Evolutionary conservation across 768 basidiomycete species (phyloP), one percentile per base, ranked within the genome.

Genomic region (Phallus indusiatus): DNA sequence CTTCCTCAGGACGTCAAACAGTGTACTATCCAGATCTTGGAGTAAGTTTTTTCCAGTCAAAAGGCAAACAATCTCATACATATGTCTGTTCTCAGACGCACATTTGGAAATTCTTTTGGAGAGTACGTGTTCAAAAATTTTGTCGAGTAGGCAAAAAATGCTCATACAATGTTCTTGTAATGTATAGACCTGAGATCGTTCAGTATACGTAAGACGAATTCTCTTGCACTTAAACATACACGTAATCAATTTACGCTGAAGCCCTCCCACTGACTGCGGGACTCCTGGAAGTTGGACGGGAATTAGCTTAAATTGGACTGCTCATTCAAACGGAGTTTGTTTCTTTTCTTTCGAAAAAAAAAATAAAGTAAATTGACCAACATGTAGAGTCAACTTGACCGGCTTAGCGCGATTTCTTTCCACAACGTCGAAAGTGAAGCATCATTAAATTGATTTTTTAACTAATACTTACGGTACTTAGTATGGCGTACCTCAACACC

Each of bases 401-500:
- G 87, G 14, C 74, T 88, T 6, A 85, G 80, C 1, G 78, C 83
- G 16, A 86, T 91, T 64, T 86, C 85, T 5, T 84, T 89, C 67
- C 82, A 87, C 34, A 83, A 88, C 65, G 85, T 86, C 7, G 88
- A 90, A 69, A 87, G 85, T 86, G 64, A 61, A 81, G 67, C 21
- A 16, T 7, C 2, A 28, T 28, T 21, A 47, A 12, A 7, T 48
- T n/a, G 12, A 20, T 10, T 49, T 11, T 36, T 21, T 21, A 60
- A 28, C 36, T 35, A 21, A 35, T 47, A 10, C 14, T 48, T 9
- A 48, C 22, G 59, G 36, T 47, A 22, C 47, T 18, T 51, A 87
- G 85, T 89, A 54, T 88, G 88, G 88, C 76, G 88, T 37, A 88
- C 85, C 20, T 88, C 86, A 0, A 90, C 88, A 17, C 83, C 88